Evolutionary conservation across 2,329 filamentous ascomycete genomes (phyloP), one percentile per base, ranked within the genome.

Genomic region (Hypocreales sp.): DNA sequence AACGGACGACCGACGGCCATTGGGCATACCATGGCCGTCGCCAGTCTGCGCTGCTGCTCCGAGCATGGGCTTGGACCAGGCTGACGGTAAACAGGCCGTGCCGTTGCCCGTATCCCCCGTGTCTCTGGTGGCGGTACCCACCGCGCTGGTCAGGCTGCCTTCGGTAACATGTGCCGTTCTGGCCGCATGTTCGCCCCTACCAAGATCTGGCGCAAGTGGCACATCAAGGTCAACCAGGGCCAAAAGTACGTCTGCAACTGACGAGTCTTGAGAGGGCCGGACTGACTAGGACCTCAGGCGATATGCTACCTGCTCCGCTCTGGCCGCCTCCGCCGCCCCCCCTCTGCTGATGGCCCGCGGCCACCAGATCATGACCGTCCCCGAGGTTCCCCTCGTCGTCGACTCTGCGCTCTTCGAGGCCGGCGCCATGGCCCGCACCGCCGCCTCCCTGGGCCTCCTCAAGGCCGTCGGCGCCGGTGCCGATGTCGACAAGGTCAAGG

Each of bases 161-260:
- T 95, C 65, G 90, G 90, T 83, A 98, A 98, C 81, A 84, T 87
- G 84, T 98, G 90, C 72, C 86, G 90, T 62, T 93, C 87, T 58
- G 90, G 92, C 72, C 90, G 90, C 69, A 98, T 98, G 90, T 98
- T 98, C 69, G 90, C 90, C 48, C 90, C 90, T 46, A 98, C 90
- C 67, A 98, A 98, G 79, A 80, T 93, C 69, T 98, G 90, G 92
- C 76, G 90, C 62, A 94, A 93, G 73, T 98, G 90, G 92, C 90
- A 98, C 74, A 74, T 94, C 72, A 95, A 95, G 84, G 75, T 98
- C 76, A 93, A 92, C 75, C 75, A 92, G 64, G 80, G 80, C 63
- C 90, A 98, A 76, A 93, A 90, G 82, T 84, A 58, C 62, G 73
- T 60, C 17, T 30, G 25, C 15, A n/a, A n/a, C n/a, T n/a, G n/a